Percentiles rank a stretch among this genome's conserved stretches.
These are phyloP conservation scores for Pholiota molesta DNA, from an alignment of 768 basidiomycete species.

Conservation along the genomic window DNA sequence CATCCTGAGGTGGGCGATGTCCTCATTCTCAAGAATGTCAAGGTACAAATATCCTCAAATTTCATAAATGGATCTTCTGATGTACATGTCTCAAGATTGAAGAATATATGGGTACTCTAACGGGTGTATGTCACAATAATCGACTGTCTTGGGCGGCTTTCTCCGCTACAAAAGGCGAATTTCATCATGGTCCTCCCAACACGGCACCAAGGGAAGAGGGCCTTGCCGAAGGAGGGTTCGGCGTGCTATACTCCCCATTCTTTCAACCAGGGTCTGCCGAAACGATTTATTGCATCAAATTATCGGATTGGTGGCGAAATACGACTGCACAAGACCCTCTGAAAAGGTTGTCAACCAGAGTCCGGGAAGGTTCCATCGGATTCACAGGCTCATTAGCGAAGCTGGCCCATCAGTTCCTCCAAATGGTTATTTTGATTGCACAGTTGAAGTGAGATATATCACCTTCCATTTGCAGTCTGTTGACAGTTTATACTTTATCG, in stretches of 20 bases:
- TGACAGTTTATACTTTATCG: background rate
- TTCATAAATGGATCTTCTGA: background rate
- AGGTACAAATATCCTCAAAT: conserved; percentile 35
- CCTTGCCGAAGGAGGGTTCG: conserved; percentile 37
- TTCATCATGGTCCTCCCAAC: conserved; percentile 41
- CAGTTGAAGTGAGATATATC: conserved; percentile 51
- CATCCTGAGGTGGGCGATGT: conserved; percentile 49
- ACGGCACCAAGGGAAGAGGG: conserved; percentile 37
- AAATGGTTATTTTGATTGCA: conserved; percentile 62
- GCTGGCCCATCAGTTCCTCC: conserved; percentile 46
- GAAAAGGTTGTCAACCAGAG: background rate
- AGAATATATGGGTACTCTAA: conserved; percentile 29
- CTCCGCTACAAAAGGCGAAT: conserved; percentile 37
- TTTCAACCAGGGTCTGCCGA: conserved; percentile 42
- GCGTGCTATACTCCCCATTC: conserved; percentile 47
- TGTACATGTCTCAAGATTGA: conserved; percentile 30
- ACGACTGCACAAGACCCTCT: conserved; percentile 25
- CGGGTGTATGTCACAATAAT: conserved; percentile 49
- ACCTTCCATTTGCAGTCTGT: background rate
- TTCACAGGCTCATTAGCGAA: conserved; percentile 55
- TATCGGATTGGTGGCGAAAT: conserved; percentile 57
- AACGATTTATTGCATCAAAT: conserved; percentile 42
- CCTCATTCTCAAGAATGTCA: conserved; percentile 51
- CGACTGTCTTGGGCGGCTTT: conserved; percentile 60
- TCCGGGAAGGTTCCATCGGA: conserved; percentile 24